These are phyloP conservation scores for Sphagnum contortum DNA, from an alignment of 225 moss, liverwort and hornwort genomes.

Conservation along the genomic window DNA sequence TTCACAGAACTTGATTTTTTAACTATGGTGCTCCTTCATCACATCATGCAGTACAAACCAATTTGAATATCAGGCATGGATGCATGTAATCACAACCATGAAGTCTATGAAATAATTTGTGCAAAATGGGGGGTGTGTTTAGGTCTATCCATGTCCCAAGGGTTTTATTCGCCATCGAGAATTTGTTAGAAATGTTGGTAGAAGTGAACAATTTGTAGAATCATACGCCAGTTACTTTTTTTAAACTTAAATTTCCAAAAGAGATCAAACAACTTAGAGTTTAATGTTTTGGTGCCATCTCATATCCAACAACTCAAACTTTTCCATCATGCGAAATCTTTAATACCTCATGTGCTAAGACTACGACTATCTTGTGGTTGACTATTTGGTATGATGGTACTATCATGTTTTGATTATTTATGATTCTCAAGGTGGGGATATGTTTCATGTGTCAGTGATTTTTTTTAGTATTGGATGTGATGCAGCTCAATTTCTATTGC, in stretches of 20 bases:
- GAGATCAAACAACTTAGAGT: no score
- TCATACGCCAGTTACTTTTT: background rate
- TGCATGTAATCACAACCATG: background rate
- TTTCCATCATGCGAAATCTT: no score
- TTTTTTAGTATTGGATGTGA: conserved; percentile 27
- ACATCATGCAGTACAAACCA: no score
- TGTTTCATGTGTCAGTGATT: background rate
- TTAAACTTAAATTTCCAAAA: no score
- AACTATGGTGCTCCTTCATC: conserved; percentile 40
- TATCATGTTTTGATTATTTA: no score
- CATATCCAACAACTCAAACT: no score
- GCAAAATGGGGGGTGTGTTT: background rate
- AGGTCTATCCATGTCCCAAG: conserved; percentile 94
- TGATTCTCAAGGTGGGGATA: background rate
- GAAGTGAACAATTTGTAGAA: conserved; percentile 73
- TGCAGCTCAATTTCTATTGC: conserved; percentile 45
- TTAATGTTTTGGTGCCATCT: no score
- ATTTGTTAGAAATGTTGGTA: conserved; percentile 66
- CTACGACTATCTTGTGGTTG: no score
- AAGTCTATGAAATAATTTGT: background rate
- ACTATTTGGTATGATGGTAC: no score
- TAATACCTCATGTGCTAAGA: no score
- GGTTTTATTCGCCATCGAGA: conserved; percentile 73
- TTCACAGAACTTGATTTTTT: conserved; percentile 93
- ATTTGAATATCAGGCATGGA: no score